phyloP scores from a whole-genome alignment of 2,329 filamentous ascomycete genomes.

The Metarhizium brunneum region DNA sequence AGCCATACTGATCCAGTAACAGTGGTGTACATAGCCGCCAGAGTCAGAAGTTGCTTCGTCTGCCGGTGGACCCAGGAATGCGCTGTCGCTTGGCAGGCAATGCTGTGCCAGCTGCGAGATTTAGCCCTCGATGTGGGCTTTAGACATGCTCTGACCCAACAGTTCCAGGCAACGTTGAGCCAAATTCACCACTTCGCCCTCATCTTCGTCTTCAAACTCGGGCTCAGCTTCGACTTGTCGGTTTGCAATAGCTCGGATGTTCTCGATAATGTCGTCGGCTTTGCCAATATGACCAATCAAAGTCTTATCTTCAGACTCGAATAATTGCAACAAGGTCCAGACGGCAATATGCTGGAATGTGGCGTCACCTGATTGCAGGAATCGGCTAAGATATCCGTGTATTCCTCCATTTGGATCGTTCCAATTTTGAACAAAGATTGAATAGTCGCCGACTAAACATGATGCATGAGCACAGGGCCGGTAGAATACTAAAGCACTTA shows the following conservation, averaged over 20 bases:
- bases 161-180: conserved; percentile 86
- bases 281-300: conserved; percentile 84
- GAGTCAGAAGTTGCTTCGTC: no score
- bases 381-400: conserved; percentile 87
- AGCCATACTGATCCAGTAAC: not conserved
- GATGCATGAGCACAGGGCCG: conserved; percentile 2
- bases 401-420: conserved; percentile 86
- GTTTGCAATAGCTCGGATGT: conserved; percentile 86
- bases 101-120: not conserved
- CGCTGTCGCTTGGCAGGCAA: not conserved
- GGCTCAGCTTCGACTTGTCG: conserved; percentile 81
- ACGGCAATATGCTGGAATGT: conserved; percentile 99
- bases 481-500: not conserved
- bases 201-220: conserved; percentile 79
- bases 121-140: conserved; percentile 75
- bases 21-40: not conserved
- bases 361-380: conserved; percentile 86
- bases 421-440: conserved; percentile 94
- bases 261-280: conserved; percentile 81
- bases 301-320: conserved; percentile 88
- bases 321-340: conserved; percentile 90
- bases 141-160: conserved; percentile 64
- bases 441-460: conserved; percentile 78
- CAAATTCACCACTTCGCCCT: conserved; percentile 85
- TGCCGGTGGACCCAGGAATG: not conserved